Base-by-base conservation (phyloP, 345 rosid genomes). In the Populus tremula region DNA sequence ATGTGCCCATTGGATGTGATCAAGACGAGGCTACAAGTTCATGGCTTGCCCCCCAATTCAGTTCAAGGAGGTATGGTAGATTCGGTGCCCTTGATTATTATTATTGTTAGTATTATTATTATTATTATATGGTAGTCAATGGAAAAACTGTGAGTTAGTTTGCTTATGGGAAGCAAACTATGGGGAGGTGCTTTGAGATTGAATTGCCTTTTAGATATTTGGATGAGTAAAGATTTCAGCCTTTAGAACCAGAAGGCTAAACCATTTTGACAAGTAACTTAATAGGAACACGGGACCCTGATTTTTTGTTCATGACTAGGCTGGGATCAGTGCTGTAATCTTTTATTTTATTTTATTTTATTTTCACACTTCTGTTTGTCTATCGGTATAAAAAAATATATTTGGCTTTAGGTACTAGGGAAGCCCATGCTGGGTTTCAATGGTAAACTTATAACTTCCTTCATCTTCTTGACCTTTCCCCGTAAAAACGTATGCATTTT, bases 1-100 rank as follows among this genome's bases (percentile, higher is more conserved):
- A 86, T 96, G 82, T 93, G 98, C 61, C 97, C 99, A 33, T 90
- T 96, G 85, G 97, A 96, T 88, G 99, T 96, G 84, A 93, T 96
- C 89, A 96, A 96, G 89, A 92, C 99, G 25, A 85, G 99, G 76
- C 77, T 96, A 72, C 99, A 96, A 72, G 97, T 96, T 16, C 91
- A 91, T 81, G 99, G 97, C 73, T 87, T 92, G 81, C 97, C 97
- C 45, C 70, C 89, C 25, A 75, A 80, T 49, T 80, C 92, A 5
- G 90, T 88, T 78, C 89, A 83, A 63, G 83, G 81, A 90, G 97
- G 98, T 91, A 85, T 76, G 36, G n/a, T 33, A 27, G 61, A 56
- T 76, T 72, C 31, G 49, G 43, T 54, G 33, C 49, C 8, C 53
- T 65, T 78, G 6, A 63, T 20, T 67, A 13, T 39, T 9, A 25